A percentile compares a stretch with the other conserved stretches of the same genome.
These are phyloP conservation scores for Wallacemonas sp. DNA, from an alignment of 208 protist species.

Conservation along the genomic window DNA sequence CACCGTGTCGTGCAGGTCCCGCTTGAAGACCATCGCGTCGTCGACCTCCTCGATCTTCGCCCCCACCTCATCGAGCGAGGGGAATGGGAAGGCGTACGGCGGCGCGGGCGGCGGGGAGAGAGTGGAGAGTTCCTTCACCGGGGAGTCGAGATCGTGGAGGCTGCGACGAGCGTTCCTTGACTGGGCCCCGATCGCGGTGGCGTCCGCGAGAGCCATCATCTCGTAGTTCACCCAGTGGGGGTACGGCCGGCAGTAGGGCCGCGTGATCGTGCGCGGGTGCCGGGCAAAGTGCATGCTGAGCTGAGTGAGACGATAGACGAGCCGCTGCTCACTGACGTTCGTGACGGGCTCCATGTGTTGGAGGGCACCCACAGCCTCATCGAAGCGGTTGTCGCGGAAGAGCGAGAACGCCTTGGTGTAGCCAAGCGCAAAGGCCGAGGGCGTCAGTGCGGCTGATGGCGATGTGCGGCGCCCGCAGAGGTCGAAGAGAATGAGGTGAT, in stretches of 20 bases:
- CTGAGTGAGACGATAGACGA: conserved; percentile 61
- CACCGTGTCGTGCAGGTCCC: conserved; percentile 77
- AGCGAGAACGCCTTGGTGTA: conserved; percentile 75
- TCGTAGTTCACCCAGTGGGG: conserved; percentile 82
- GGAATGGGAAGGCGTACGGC: background rate
- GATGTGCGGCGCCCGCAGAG: conserved; percentile 31
- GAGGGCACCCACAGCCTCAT: conserved; percentile 17
- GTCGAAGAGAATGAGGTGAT: conserved; percentile 76
- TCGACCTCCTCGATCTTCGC: conserved; percentile 30
- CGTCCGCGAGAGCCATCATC: conserved; percentile 24
- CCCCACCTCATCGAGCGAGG: conserved; percentile 15
- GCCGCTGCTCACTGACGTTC: conserved; percentile 31
- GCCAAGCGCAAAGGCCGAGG: conserved; percentile 47
- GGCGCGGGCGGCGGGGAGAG: background rate
- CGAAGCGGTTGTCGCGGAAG: conserved; percentile 81
- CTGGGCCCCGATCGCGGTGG: background rate
- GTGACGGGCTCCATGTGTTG: conserved; percentile 11
- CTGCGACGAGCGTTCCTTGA: no score
- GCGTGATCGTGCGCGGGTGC: conserved; percentile 31
- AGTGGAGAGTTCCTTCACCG: background rate
- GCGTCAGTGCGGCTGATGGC: conserved; percentile 14
- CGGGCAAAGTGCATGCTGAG: conserved; percentile 63
- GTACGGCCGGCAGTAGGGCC: conserved; percentile 62
- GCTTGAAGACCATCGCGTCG: conserved; percentile 58
- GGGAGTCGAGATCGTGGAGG: conserved; percentile 2